Base-by-base conservation (phyloP, 345 rosid species). In the Rubroshorea leprosula region DNA sequence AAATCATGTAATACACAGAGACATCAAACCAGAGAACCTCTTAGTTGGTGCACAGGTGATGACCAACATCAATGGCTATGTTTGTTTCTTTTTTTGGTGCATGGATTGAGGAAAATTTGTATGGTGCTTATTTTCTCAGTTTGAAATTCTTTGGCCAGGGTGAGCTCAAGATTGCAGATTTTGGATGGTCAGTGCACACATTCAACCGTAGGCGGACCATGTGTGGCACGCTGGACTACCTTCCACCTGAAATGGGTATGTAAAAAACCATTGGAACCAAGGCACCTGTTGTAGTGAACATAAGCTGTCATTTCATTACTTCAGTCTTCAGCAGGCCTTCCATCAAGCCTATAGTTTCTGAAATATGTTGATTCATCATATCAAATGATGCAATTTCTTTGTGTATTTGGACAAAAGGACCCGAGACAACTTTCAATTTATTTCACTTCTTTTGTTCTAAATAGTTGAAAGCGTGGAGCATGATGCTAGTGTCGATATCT, bases 151-250 rank as follows among this genome's bases (percentile, higher is more conserved):
- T 29, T 62, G 57, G 5, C 60, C 76, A 90, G 99, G 99, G 99
- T 54, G 99, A 94, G 68, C 96, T 90, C 48, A 94, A 94, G 82
- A 94, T 94, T 72, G 97, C 99, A 14, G 99, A 94, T 55, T 94
- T 94, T 74, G 99, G 97, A 57, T 94, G 97, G 99, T 94, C 99
- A 0, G 99, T 94, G 19, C 97, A 94, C 74, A 94, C 97, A 23
- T 90, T 94, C 71, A 90, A 87, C 68, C 87, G 95, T 17, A 85
- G 99, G 71, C 72, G 83, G 53, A 94, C 99, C 20, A 94, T 94
- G 97, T 94, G 99, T 10, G 97, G 99, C 48, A 90, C 99, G 44
- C 68, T 94, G 27, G 99, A 94, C 72, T 94, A 94, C 77, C 90
- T 93, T 62, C 96, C 99, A 62, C 99, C 99, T 1, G 99, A 94